Evolutionary conservation across 495 filamentous ascomycete genomes (phyloP), one percentile per base, ranked within the genome.

Genomic region (Penicillium riverlandense): DNA sequence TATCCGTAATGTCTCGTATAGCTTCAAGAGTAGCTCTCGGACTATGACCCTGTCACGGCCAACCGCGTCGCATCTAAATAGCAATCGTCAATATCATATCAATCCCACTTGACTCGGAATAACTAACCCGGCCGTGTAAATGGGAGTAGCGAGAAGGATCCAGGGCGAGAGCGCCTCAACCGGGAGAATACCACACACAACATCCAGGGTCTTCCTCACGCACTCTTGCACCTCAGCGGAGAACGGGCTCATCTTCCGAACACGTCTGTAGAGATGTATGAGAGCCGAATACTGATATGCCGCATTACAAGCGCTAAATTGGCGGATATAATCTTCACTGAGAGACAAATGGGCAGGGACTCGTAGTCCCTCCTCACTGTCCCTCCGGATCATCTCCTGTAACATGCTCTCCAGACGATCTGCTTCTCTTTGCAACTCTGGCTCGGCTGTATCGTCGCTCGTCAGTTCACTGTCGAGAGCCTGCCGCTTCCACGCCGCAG

Each of bases 51-150:
- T 11, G 2, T 28, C 15, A 11, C 37, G 8, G 13, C 5, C 14
- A 9, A 22, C 22, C 3, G 22, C 22, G 22, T 22, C 29, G 30
- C 46, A 48, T 0, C 46, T 48, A 11, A 14, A 32, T 39, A 30
- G 6, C 11, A n/a, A 28, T 9, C 4, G 27, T 15, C 34, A 27
- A 1, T 35, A 5, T 15, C 12, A 8, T n/a, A 13, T n/a, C 8
- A 7, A 15, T 9, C 11, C 37, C 5, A 35, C 14, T 35, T 31
- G 11, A 7, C 15, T 10, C 7, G 10, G 29, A 7, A 7, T 16
- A 31, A 41, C 50, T 40, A 32, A 53, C 50, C 50, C 50, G 1
- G 50, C 50, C 1, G 50, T 53, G 37, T 44, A 53, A n/a, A 53
- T 44, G 13, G 50, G 50, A 6, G 50, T 53, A 7, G 50, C 49